Conservation (phyloP, 495 filamentous ascomycete species). For the Daldinia vernicosa region DNA sequence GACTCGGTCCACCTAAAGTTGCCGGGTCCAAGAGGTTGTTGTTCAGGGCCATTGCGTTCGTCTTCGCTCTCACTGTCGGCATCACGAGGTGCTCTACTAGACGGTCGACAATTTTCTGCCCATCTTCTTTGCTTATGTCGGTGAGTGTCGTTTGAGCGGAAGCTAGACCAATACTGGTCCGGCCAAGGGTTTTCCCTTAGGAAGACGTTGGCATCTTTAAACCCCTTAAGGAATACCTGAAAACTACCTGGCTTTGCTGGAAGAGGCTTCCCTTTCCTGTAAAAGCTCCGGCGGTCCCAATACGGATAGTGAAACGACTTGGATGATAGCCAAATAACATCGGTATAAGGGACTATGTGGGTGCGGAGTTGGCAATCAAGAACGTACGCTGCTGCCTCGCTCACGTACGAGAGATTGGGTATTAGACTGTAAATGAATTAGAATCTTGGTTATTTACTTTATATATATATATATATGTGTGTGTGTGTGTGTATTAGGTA, state of each 20-base stretch:
- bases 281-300: slow-evolving; percentile 90
- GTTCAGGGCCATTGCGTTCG: slow-evolving; percentile 43
- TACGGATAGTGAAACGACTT: slow-evolving; percentile 98
- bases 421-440: slow-evolving; percentile 68
- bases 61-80: slow-evolving; percentile 79
- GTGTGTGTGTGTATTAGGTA: background rate
- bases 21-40: slow-evolving; percentile 52
- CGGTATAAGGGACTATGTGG: slow-evolving; percentile 94
- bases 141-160: slow-evolving; percentile 74
- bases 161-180: slow-evolving; percentile 84
- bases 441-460: slow-evolving; percentile 1
- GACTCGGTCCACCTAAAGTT: slow-evolving; percentile 88
- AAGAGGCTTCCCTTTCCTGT: slow-evolving; percentile 85
- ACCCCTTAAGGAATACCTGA: slow-evolving; percentile 96
- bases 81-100: slow-evolving; percentile 61
- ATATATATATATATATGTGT: background rate
- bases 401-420: slow-evolving; percentile 98
- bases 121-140: slow-evolving; percentile 76
- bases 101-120: slow-evolving; percentile 84
- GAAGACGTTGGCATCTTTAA: slow-evolving; percentile 95
- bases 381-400: slow-evolving; percentile 95
- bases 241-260: slow-evolving; percentile 95
- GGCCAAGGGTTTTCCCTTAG: slow-evolving; percentile 96
- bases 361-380: slow-evolving; percentile 90
- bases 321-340: slow-evolving; percentile 91